Percentiles rank a stretch among this genome's conserved stretches.
Conservation (phyloP, 805 yeast species). For the Yamadazyma phyllophila region DNA sequence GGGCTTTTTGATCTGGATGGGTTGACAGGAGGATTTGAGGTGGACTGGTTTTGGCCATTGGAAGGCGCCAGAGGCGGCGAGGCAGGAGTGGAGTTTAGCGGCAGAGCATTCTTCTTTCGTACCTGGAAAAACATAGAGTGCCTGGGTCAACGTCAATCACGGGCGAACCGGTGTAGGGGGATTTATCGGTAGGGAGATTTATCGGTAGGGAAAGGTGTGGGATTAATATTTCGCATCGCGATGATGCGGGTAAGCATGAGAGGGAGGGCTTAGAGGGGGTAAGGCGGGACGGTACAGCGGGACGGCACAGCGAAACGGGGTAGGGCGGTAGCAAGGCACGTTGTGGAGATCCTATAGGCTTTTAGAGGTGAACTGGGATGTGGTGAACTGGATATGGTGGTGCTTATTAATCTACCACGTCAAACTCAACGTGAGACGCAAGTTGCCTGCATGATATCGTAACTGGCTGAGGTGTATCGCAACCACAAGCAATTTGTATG, state of each 20-base stretch:
- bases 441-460: too few relatives aligned
- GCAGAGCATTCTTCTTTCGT: neutral
- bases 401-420: too few relatives aligned
- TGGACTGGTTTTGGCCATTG: neutral
- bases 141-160: neutral
- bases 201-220: neutral
- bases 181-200: neutral
- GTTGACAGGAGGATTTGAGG: neutral
- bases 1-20: too few relatives aligned
- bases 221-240: neutral
- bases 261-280: neutral
- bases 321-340: too few relatives aligned
- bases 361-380: too few relatives aligned
- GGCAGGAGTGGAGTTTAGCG: neutral
- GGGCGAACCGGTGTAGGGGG: neutral
- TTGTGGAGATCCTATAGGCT: too few relatives aligned
- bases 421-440: too few relatives aligned
- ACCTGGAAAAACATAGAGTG: neutral
- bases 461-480: too few relatives aligned
- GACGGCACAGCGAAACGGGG: too few relatives aligned
- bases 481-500: too few relatives aligned
- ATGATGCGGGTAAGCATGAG: neutral
- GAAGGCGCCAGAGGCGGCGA: neutral
- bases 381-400: too few relatives aligned
- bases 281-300: neutral